Percentiles rank a stretch among this genome's conserved stretches.
phyloP scores from a whole-genome alignment of 2,329 filamentous ascomycete species.

The Monilinia polystroma region DNA sequence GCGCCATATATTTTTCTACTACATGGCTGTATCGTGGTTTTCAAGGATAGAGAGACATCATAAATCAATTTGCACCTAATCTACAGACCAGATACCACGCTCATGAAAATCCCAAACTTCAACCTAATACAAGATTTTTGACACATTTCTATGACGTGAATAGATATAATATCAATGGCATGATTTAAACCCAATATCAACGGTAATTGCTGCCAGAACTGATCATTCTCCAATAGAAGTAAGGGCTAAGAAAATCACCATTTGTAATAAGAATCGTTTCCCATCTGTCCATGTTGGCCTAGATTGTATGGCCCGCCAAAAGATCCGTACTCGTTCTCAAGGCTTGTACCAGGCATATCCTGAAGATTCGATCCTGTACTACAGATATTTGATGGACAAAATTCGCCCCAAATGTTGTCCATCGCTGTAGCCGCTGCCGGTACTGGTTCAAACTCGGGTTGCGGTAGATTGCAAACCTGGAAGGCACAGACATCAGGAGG shows the following conservation, averaged over 20 bases:
- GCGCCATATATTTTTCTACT: neutral
- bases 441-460: neutral
- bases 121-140: neutral
- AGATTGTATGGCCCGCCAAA: neutral
- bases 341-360: neutral
- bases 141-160: neutral
- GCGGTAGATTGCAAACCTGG: neutral
- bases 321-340: neutral
- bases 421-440: neutral
- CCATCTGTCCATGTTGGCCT: neutral
- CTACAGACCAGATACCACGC: neutral
- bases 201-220: neutral
- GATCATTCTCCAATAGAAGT: neutral
- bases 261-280: neutral
- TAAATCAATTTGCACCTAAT: neutral
- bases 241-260: neutral
- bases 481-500: neutral
- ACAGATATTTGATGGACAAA: neutral
- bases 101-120: neutral
- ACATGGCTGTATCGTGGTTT: neutral
- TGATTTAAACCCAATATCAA: neutral
- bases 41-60: neutral
- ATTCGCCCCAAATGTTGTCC: neutral
- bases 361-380: neutral
- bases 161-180: neutral